Evolutionary conservation across 2,329 filamentous ascomycete species (phyloP).

Genomic region (Zasmidium angulare): DNA sequence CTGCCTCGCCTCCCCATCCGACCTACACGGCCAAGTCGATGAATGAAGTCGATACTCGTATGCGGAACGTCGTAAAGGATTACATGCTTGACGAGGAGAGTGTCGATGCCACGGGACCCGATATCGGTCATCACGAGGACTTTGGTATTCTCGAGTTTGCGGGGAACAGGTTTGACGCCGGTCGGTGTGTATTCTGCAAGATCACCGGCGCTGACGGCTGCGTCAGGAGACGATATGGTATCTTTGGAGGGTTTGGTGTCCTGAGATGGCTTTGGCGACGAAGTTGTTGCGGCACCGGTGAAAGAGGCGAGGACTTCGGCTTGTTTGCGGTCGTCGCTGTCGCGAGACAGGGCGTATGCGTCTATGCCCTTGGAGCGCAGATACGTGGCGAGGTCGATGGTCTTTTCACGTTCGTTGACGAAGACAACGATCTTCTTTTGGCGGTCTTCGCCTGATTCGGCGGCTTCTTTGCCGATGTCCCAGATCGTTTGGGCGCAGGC

Average conservation of each 20-base stretch:
- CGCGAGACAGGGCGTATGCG: slow-evolving; percentile 79
- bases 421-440: slow-evolving; percentile 90
- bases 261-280: background rate
- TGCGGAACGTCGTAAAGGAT: slow-evolving; percentile 97
- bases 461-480: slow-evolving; percentile 78
- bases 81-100: slow-evolving; percentile 83
- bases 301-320: slow-evolving; percentile 76
- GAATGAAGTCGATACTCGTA: slow-evolving; percentile 96
- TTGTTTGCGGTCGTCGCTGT: slow-evolving; percentile 75
- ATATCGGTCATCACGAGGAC: slow-evolving; percentile 94
- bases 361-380: slow-evolving; percentile 84
- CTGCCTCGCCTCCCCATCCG: slow-evolving; percentile 88
- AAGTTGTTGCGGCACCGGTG: slow-evolving; percentile 46
- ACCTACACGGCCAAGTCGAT: slow-evolving; percentile 86
- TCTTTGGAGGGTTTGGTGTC: background rate
- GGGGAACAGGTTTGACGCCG: slow-evolving; percentile 18
- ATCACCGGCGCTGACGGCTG: slow-evolving; percentile 11
- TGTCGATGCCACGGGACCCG: slow-evolving; percentile 91
- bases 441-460: slow-evolving; percentile 57
- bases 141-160: slow-evolving; percentile 72
- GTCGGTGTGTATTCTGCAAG: slow-evolving; percentile 3
- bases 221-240: background rate
- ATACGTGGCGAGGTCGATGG: slow-evolving; percentile 75
- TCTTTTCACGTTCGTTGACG: slow-evolving; percentile 92
- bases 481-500: slow-evolving; percentile 95